phyloP scores from a whole-genome alignment of 2,329 filamentous ascomycete genomes.

The Thelonectria discophora region DNA sequence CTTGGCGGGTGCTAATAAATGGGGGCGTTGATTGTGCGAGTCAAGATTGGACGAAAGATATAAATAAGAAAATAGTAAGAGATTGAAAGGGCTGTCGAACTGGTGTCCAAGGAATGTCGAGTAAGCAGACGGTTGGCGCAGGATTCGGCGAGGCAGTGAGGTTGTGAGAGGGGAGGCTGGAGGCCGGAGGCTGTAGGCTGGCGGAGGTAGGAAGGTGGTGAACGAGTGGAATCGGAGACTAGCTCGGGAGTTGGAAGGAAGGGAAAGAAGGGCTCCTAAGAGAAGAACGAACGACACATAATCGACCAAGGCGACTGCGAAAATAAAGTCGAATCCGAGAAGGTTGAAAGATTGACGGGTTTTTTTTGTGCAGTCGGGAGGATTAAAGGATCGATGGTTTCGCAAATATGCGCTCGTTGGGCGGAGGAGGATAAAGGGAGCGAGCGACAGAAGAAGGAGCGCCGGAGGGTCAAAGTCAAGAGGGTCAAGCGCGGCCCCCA shows the following conservation, averaged over 20 bases:
- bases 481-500: constrained; percentile 26
- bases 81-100: constrained; percentile 12
- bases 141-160: constrained; percentile 26
- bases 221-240: constrained; percentile 60
- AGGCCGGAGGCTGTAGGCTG: background rate
- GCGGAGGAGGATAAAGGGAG: constrained; percentile 41
- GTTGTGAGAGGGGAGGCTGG: constrained; percentile 2
- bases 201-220: constrained; percentile 31
- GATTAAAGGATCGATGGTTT: constrained; percentile 34
- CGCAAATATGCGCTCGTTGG: constrained; percentile 35
- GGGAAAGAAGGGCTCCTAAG: constrained; percentile 42
- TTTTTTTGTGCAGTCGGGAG: constrained; percentile 31
- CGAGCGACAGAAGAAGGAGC: constrained; percentile 28
- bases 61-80: constrained; percentile 18
- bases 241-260: constrained; percentile 51
- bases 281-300: constrained; percentile 48
- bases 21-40: constrained; percentile 27
- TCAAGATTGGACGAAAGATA: constrained; percentile 25
- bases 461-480: constrained; percentile 36
- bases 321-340: constrained; percentile 30
- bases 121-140: constrained; percentile 19
- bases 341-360: constrained; percentile 22
- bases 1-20: constrained; percentile 25
- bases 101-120: constrained; percentile 6
- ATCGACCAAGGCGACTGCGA: constrained; percentile 45